Percentiles rank a stretch among this genome's conserved stretches.
phyloP scores from a whole-genome alignment of 495 filamentous ascomycete species.

The Aspergillus coremiiformis region DNA sequence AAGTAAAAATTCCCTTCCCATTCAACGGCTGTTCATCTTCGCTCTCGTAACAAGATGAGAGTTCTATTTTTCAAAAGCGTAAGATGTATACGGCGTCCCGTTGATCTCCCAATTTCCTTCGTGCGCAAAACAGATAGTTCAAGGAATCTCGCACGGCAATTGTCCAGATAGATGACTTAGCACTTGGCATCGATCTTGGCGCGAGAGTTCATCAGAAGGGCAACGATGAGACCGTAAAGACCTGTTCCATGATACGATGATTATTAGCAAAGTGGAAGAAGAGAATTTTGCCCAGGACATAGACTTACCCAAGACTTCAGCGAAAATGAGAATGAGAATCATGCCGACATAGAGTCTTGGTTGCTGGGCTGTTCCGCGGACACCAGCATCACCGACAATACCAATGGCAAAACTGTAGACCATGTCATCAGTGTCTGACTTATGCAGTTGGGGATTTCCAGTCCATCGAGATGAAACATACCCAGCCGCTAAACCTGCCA shows the following conservation, averaged over 20 bases:
- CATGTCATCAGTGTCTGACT: conserved; percentile 3
- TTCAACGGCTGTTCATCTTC: neutral
- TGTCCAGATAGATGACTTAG: conserved; percentile 19
- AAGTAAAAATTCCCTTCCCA: neutral
- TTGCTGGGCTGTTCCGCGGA: conserved; percentile 95
- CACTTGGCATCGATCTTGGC: conserved; percentile 28
- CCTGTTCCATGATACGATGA: conserved; percentile 35
- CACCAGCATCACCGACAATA: conserved; percentile 98
- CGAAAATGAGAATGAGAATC: conserved; percentile 99
- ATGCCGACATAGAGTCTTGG: conserved; percentile 98
- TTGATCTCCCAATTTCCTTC: conserved; percentile 1
- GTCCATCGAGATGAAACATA: conserved; percentile 27
- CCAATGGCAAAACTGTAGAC: conserved; percentile 78
- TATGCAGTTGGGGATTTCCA: neutral
- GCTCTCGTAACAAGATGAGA: neutral
- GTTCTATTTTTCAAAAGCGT: neutral
- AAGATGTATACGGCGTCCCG: neutral
- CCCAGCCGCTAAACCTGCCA: conserved; percentile 95
- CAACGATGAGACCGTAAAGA: conserved; percentile 97
- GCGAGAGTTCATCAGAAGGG: conserved; percentile 93
- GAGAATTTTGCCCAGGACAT: neutral
- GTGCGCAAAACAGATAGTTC: conserved; percentile 1
- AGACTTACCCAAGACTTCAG: conserved; percentile 89
- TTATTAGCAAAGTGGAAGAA: neutral
- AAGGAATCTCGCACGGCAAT: conserved; percentile 6